These are phyloP conservation scores for Murraya paniculata DNA, from an alignment of 345 rosid genomes.

Conservation along the genomic window DNA sequence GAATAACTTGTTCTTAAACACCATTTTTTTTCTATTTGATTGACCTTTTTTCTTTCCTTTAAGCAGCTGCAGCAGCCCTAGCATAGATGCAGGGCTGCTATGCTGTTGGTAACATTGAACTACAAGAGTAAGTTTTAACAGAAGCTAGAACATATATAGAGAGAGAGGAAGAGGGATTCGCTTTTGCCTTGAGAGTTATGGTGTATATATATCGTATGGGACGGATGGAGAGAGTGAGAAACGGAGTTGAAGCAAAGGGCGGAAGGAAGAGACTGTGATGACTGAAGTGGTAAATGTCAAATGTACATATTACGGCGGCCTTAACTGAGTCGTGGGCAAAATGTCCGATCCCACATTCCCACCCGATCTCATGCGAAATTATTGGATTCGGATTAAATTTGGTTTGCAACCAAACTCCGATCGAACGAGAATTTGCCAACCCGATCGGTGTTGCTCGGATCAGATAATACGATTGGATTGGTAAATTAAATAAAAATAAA, in stretches of 20 bases:
- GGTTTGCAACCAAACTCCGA: no score
- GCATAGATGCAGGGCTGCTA: constrained; percentile 24
- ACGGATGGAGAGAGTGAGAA: not conserved
- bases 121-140: not conserved
- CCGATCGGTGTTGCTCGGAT: no score
- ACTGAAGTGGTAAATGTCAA: constrained; percentile 2
- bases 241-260: not conserved
- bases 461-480: no score
- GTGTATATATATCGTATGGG: no score
- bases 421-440: no score
- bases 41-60: not conserved
- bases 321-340: not conserved
- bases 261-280: constrained; percentile 7
- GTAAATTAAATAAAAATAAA: no score
- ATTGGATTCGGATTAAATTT: no score
- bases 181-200: no score
- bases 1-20: constrained; percentile 93
- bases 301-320: not conserved
- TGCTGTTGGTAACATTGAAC: constrained; percentile 1
- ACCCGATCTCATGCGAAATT: no score
- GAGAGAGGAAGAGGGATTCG: not conserved
- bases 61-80: constrained; percentile 17
- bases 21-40: constrained; percentile 39
- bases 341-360: no score
- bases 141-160: not conserved